Evolutionary conservation across 352 stramenopile species (phyloP).

Genomic region (Pythium phragmitis): DNA sequence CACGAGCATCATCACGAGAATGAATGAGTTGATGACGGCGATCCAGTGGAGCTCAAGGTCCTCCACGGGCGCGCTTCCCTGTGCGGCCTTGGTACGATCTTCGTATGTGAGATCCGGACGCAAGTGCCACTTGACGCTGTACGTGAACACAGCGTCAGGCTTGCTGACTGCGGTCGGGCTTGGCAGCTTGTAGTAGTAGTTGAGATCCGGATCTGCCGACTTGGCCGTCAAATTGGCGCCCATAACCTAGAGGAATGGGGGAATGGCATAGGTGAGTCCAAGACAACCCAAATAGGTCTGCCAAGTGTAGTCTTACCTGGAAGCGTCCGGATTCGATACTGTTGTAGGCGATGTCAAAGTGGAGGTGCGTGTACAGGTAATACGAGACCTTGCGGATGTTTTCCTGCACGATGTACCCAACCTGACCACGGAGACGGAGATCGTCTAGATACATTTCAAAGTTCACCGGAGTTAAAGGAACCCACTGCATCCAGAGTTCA

Average conservation of each 20-base stretch:
- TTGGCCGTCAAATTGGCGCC: constrained; percentile 70
- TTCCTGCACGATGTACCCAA: constrained; percentile 88
- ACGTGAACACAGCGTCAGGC: constrained; percentile 89
- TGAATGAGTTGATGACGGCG: constrained; percentile 98
- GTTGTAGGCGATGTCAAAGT: constrained; percentile 96
- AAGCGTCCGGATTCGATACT: constrained; percentile 76
- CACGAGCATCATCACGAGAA: constrained; percentile 97
- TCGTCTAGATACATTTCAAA: constrained; percentile 99
- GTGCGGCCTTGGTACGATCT: constrained; percentile 87
- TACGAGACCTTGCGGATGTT: constrained; percentile 71
- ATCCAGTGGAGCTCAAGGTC: constrained; percentile 96
- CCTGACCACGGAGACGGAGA: constrained; percentile 95
- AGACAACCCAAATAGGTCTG: not conserved
- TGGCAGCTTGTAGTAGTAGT: constrained; percentile 61
- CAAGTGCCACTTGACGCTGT: constrained; percentile 95
- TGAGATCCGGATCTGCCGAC: constrained; percentile 50
- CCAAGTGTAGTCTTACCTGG: constrained; percentile 32
- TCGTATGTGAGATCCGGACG: constrained; percentile 86
- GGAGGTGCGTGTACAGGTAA: constrained; percentile 95
- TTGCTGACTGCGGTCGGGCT: constrained; percentile 37
- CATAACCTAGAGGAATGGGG: constrained; percentile 42
- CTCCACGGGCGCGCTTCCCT: constrained; percentile 34
- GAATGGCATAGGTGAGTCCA: no score
- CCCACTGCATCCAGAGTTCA: not conserved
- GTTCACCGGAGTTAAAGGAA: constrained; percentile 34